Evolutionary conservation across 805 yeast species (phyloP), one percentile per base, ranked within the genome.

Genomic region (Nakazawaea laoshanensis): DNA sequence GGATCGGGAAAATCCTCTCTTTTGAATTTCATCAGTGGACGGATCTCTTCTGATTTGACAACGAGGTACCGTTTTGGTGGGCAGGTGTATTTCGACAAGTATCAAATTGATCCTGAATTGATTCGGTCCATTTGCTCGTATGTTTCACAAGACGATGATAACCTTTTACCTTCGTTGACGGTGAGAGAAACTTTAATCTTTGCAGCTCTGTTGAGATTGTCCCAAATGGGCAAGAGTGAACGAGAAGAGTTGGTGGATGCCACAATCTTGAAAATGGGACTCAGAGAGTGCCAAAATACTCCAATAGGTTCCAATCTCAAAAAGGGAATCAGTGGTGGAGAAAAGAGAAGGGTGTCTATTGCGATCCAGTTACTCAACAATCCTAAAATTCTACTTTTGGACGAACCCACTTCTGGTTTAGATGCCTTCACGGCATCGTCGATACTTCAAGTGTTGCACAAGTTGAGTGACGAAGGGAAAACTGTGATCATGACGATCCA

Each of bases 321-420:
- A 2, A 73, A 73, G 45, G 80, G 80, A 23, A 68, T 74, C 12
- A 67, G 76, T 38, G 81, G 80, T 18, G 81, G 80, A 37, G 89
- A 83, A 48, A 79, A 78, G 50, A 63, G 89, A 43, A 59, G 89
- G 41, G 80, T 82, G 1, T 74, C 85, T 0, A 78, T 82, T 50
- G 84, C 84, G 4, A 67, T 79, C 21, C 88, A 82, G 48, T 57
- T 82, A 20, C 54, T 82, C 32, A 70, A 72, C 39, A 71, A 70
- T 41, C 84, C 87, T 0, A 71, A 74, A 33, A 61, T 82, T 18
- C 49, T 82, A 20, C 63, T 82, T 28, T 52, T 82, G 24, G 92
- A 82, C 49, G 92, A 82, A 46, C 89, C 92, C 2, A 82, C 89
- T 1, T 79, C 88, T 5, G 92, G 92, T 1, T 59, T 82, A 16